Evolutionary conservation across 1,139 yeast species (phyloP).

Genomic region (Candida neerlandica): DNA sequence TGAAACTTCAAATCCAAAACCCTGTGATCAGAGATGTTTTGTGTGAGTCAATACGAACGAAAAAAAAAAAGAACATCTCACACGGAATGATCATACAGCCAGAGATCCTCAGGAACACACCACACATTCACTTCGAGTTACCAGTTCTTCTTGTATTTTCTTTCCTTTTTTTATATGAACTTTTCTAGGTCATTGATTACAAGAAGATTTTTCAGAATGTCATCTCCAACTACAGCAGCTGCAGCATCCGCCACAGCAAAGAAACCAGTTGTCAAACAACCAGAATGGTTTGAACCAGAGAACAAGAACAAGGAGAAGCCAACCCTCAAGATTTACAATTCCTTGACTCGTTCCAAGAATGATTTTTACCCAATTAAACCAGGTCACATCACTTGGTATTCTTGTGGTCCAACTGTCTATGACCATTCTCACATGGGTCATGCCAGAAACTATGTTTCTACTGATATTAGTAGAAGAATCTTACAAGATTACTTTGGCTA

Average conservation of each 20-base stretch:
- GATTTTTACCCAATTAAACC: slow-evolving; percentile 67
- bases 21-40: no score
- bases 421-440: slow-evolving; percentile 99
- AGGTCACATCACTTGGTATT: slow-evolving; percentile 85
- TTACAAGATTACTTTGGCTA: slow-evolving; percentile 90
- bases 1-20: no score
- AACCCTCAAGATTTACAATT: slow-evolving; percentile 58
- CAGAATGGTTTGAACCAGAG: slow-evolving; percentile 41
- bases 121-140: background rate
- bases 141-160: background rate
- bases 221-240: slow-evolving; percentile 16
- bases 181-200: slow-evolving; percentile 6
- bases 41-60: background rate
- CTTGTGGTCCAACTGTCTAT: slow-evolving; percentile 99
- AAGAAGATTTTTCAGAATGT: slow-evolving; percentile 23
- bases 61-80: background rate
- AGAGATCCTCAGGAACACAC: background rate
- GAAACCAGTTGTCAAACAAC: slow-evolving; percentile 37
- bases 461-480: slow-evolving; percentile 88
- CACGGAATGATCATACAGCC: background rate
- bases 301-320: slow-evolving; percentile 20
- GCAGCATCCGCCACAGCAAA: slow-evolving; percentile 19
- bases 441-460: slow-evolving; percentile 94
- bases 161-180: slow-evolving; percentile 8
- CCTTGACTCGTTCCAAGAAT: slow-evolving; percentile 80